Evolutionary conservation across 2,329 filamentous ascomycete species (phyloP), one percentile per base, ranked within the genome.

Genomic region (Cordyceps pruinosa): DNA sequence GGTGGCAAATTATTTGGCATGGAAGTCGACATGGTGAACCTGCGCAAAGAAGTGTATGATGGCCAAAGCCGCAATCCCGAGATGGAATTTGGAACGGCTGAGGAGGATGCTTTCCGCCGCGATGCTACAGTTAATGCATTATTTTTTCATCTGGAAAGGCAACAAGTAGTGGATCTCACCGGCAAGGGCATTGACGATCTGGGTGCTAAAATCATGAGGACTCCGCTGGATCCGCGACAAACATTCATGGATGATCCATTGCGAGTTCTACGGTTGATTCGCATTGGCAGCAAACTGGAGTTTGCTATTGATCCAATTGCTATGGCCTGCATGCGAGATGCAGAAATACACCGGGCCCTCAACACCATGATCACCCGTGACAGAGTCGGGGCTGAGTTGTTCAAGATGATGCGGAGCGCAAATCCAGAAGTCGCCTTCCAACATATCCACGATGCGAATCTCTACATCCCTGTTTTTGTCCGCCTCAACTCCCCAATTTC

Each of bases 191-290:
- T 62, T 3, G 4, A 48, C 4, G 59, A 63, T 44, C 15, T 63
- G 13, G 51, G 58, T 13, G 51, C 53, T 19, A 58, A 35, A 21
- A 53, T 62, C 1, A 61, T 63, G 57, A 52, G 50, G 30, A 63
- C 61, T 26, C 61, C 61, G 19, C 57, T 63, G 3, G 56, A 60
- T 6, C 59, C 61, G 12, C 42, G 30, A 9, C 57, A 59, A 39
- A 63, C 60, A 1, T 58, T 63, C 6, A 59, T 61, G 59, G 61
- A 63, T 41, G 60, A 63, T 37, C 61, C 61, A 4, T n/a, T 63
- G 28, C 42, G 60, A 8, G 60, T 61, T 7, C 53, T 62, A 9
- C 54, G 61, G 7, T 41, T 62, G 6, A 60, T 62, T 5, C 35
- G 60, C 2, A 44, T 63, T 19, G 56, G 25, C 19, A 57, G 58